Percentiles rank a stretch among this genome's conserved stretches.
Conservation (phyloP, 345 rosid genomes). For the Eutrema heterophyllum region DNA sequence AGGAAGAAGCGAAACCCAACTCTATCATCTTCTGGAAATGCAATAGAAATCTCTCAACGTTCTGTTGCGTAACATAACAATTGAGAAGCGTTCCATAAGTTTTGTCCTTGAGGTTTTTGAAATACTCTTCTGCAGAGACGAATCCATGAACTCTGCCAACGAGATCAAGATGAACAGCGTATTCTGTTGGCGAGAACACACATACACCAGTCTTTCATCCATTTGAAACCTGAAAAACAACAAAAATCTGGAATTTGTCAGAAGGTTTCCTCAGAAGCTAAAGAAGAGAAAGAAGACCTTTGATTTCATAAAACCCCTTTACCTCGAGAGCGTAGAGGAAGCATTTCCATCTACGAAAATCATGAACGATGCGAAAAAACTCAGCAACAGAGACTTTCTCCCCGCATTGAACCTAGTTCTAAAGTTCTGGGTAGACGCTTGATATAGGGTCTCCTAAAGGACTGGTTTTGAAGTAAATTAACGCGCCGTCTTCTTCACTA, state of each 20-base stretch:
- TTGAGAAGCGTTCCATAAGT: constrained; percentile 84
- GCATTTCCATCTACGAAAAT: no score
- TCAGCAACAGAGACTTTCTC: constrained; percentile 55
- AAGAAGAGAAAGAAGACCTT: background rate
- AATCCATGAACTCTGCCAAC: constrained; percentile 69
- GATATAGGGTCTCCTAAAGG: constrained; percentile 59
- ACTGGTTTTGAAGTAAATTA: constrained; percentile 73
- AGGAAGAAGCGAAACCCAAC: constrained; percentile 46
- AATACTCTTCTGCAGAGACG: constrained; percentile 64
- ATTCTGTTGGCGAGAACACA: constrained; percentile 55
- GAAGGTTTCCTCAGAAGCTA: background rate
- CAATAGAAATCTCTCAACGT: constrained; percentile 51
- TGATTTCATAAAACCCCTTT: no score
- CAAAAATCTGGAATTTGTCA: background rate
- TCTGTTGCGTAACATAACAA: constrained; percentile 64
- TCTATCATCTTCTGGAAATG: constrained; percentile 73
- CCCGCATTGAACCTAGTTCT: constrained; percentile 59
- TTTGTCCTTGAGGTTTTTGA: constrained; percentile 53
- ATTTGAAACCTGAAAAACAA: constrained; percentile 64
- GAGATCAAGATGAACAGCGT: constrained; percentile 78
- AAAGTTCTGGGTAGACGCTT: constrained; percentile 65
- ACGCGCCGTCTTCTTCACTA: constrained; percentile 50
- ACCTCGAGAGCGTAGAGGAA: constrained; percentile 76
- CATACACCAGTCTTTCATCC: constrained; percentile 69
- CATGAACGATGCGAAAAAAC: no score